Percentiles rank a stretch among this genome's conserved stretches.
Conservation (phyloP, 352 stramenopile genomes). For the Globisporangium solare region DNA sequence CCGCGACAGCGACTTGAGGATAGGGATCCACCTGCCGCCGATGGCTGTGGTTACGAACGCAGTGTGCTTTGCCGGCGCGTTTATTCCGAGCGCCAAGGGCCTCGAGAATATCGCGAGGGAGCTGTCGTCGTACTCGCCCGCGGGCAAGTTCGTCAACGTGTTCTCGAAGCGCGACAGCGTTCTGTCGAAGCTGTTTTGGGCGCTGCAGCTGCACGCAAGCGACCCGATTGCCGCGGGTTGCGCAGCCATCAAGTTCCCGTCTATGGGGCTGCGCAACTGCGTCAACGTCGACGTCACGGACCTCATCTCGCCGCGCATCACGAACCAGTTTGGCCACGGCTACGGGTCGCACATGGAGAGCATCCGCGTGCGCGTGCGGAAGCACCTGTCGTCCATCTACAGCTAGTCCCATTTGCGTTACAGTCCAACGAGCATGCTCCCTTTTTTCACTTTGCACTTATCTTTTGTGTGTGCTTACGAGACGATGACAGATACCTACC, state of each 20-base stretch:
- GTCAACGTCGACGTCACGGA: constrained; percentile 73
- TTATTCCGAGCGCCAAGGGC: constrained; percentile 35
- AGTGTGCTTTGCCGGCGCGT: constrained; percentile 70
- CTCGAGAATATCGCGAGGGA: constrained; percentile 31
- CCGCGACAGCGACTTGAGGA: not conserved
- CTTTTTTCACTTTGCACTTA: not conserved
- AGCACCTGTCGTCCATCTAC: constrained; percentile 28
- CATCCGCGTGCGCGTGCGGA: constrained; percentile 44
- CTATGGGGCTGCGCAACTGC: constrained; percentile 8
- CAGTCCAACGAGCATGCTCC: not conserved
- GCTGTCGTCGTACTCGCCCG: constrained; percentile 17
- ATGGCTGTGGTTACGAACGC: constrained; percentile 38
- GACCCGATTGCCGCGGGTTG: constrained; percentile 50
- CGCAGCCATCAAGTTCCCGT: constrained; percentile 15
- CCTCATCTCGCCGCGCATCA: constrained; percentile 44
- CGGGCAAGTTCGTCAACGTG: constrained; percentile 71
- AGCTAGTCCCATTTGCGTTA: not conserved
- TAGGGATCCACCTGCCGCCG: not conserved
- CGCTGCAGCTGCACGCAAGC: constrained; percentile 41
- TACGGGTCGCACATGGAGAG: constrained; percentile 67
- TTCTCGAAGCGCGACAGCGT: constrained; percentile 72
- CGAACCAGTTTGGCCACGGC: constrained; percentile 78
- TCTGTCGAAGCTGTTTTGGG: constrained; percentile 74
- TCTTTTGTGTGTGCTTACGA: not conserved
- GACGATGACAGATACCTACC: constrained; percentile 3